A percentile compares a stretch with the other conserved stretches of the same genome.
Evolutionary conservation across 352 stramenopile species (phyloP).

Genomic region (Pythium biforme): DNA sequence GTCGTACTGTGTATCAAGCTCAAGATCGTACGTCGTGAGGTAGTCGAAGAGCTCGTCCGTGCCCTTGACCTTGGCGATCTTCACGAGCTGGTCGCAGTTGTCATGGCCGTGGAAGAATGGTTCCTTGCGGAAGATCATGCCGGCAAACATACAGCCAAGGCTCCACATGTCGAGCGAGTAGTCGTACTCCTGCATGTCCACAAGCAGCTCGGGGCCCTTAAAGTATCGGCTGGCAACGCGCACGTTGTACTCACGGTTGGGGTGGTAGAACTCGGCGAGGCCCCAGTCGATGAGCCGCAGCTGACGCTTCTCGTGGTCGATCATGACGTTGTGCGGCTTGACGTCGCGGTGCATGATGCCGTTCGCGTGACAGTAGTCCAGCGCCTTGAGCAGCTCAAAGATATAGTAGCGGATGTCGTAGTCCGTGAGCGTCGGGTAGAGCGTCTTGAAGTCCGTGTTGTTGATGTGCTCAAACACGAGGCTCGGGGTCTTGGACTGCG

Average conservation of each 20-base stretch:
- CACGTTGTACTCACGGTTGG: constrained; percentile 98
- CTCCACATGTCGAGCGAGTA: constrained; percentile 99
- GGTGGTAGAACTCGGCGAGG: constrained; percentile 99
- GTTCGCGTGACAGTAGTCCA: constrained; percentile 99
- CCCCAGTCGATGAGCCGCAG: constrained; percentile 99
- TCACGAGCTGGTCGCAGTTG: constrained; percentile 99
- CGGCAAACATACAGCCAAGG: constrained; percentile 98
- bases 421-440: constrained; percentile 98
- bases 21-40: constrained; percentile 98
- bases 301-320: constrained; percentile 98
- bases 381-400: constrained; percentile 93
- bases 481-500: constrained; percentile 97
- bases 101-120: constrained; percentile 99
- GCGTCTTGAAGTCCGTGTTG: constrained; percentile 99
- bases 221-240: constrained; percentile 99
- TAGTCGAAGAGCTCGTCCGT: constrained; percentile 99
- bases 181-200: constrained; percentile 99
- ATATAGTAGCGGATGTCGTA: constrained; percentile 99
- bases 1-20: constrained; percentile 98
- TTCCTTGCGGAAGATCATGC: constrained; percentile 99
- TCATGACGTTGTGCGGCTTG: constrained; percentile 99
- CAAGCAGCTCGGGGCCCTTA: constrained; percentile 98
- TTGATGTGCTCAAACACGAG: constrained; percentile 99
- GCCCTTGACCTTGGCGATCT: constrained; percentile 97
- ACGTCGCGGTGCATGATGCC: constrained; percentile 99